Conservation (phyloP, 1,139 yeast species). For the Saccharomyces hybrid region DNA sequence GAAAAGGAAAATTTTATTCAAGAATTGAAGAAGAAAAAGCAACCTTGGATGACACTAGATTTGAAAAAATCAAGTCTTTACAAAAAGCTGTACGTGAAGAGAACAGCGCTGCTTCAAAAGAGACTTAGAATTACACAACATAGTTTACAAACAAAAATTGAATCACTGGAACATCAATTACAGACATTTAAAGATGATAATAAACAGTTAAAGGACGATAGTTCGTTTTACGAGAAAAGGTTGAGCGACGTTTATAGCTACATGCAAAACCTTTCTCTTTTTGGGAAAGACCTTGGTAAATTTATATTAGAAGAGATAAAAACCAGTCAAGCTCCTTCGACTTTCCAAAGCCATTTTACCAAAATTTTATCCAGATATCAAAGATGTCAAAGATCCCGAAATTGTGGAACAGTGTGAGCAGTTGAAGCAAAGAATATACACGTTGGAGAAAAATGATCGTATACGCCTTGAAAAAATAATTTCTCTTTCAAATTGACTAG, state of each 20-base stretch:
- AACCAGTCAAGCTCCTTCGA: not conserved
- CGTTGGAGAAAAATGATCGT: not conserved
- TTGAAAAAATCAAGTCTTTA: not conserved
- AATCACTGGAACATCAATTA: not conserved
- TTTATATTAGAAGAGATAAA: not conserved
- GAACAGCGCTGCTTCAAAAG: not conserved
- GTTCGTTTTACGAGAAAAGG: not conserved
- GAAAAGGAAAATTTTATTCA: not conserved
- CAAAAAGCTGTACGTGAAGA: not conserved
- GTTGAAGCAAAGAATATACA: not conserved
- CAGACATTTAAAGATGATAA: not conserved
- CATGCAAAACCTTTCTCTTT: not conserved
- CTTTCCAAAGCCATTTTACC: not conserved
- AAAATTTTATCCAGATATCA: not conserved
- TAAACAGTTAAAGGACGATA: not conserved
- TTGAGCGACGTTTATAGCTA: not conserved
- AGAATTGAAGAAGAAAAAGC: not conserved
- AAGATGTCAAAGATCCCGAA: not conserved
- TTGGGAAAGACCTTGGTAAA: not conserved
- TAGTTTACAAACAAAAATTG: not conserved
- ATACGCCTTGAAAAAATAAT: not conserved
- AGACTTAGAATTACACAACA: not conserved
- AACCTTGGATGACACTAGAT: not conserved
- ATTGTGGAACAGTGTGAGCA: not conserved
- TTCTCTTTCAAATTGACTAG: not conserved